A percentile compares a stretch with the other conserved stretches of the same genome.
phyloP scores from a whole-genome alignment of 1,139 yeast genomes.

The Hanseniaspora sp. region DNA sequence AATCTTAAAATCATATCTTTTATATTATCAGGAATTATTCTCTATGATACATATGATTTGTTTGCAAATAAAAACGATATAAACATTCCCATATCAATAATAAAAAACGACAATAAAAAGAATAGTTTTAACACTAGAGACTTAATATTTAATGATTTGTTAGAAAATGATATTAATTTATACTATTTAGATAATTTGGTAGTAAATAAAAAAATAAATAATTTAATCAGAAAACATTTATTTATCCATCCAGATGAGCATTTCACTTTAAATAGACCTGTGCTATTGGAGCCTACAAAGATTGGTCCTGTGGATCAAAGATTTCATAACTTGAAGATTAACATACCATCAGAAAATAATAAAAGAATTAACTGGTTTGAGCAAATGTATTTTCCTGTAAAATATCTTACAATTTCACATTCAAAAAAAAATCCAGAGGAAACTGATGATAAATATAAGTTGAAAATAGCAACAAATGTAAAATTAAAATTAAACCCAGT shows the following conservation, averaged over 20 bases:
- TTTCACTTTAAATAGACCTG: background rate
- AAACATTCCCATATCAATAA: background rate
- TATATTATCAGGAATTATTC: background rate
- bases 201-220: background rate
- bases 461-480: background rate
- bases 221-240: background rate
- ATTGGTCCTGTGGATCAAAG: slow-evolving; percentile 7
- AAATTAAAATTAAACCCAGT: slow-evolving; percentile 9
- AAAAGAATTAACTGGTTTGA: background rate
- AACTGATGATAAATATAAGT: background rate
- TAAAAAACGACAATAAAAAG: background rate
- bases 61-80: slow-evolving; percentile 5
- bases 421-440: background rate
- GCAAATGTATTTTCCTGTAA: slow-evolving; percentile 2
- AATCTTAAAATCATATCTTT: slow-evolving; percentile 1
- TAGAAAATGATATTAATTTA: slow-evolving; percentile 7
- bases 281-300: background rate
- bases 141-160: slow-evolving; percentile 1
- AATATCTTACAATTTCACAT: slow-evolving; percentile 7
- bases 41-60: slow-evolving; percentile 2
- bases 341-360: background rate
- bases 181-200: slow-evolving; percentile 5
- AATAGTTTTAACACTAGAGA: background rate
- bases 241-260: background rate
- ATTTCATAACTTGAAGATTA: background rate